Evolutionary conservation across 2,329 filamentous ascomycete genomes (phyloP), one percentile per base, ranked within the genome.

Genomic region (Nigrograna mackinnonii): DNA sequence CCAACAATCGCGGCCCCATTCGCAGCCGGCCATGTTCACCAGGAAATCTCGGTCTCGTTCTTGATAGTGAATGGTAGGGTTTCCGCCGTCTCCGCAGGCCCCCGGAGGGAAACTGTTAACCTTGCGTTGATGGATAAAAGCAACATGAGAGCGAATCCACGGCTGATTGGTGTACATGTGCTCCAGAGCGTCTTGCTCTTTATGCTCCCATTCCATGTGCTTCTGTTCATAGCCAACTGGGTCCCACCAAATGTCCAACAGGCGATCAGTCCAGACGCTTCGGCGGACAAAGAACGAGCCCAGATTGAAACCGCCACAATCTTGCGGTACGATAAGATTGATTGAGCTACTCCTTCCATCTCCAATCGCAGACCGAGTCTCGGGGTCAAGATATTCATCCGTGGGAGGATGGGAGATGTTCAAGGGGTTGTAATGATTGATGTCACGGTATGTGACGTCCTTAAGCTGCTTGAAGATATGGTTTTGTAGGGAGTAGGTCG

Each of bases 191-290:
- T 97, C 91, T 71, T 99, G 94, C 69, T 99, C 94, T 68, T 97
- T 97, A 76, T 99, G 94, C 62, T 94, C 91, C 94, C 94, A 99
- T 49, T 94, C 83, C 91, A 96, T 96, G 68, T 99, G 94, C 66
- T 91, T 95, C 72, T 99, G 94, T 72, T 99, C 94, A 68, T 99
- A 99, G 43, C 87, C 84, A 21, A 97, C 91, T 0, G 94, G 94
- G 61, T 99, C 94, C 94, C 94, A 99, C 94, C 94, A 99, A 39
- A 96, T 80, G 62, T 99, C 94, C 24, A 99, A 80, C 14, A 99
- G 74, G 4, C 90, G 86, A 60, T 97, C 92, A 0, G 91, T 89
- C 89, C 91, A 99, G 19, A 84, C 77, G 59, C 89, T 89, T 47
- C 94, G 84, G 37, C 85, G 84, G 33, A 96, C 74, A 68, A 99